Evolutionary conservation across 2,329 filamentous ascomycete genomes (phyloP).

Genomic region (Elsinoe batatas): DNA sequence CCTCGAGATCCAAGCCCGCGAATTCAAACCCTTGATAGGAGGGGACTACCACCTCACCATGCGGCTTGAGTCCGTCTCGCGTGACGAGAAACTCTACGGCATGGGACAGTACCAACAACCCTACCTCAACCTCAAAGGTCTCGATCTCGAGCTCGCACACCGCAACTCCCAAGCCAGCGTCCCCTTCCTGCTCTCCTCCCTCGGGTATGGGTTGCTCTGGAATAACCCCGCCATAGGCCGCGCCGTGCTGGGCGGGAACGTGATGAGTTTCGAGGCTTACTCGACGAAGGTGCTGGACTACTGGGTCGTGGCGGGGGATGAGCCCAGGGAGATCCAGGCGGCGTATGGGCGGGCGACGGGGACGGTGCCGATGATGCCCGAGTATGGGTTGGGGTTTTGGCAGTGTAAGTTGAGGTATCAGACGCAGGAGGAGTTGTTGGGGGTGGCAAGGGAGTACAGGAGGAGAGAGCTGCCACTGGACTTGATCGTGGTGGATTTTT

Average conservation of each 20-base stretch:
- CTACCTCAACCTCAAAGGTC: conserved; percentile 52
- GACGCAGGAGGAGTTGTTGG: conserved; percentile 53
- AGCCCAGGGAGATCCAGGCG: conserved; percentile 46
- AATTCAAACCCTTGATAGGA: conserved; percentile 46
- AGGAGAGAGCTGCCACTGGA: conserved; percentile 48
- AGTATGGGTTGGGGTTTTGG: conserved; percentile 59
- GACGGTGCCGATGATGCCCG: conserved; percentile 56
- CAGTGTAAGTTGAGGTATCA: conserved; percentile 58
- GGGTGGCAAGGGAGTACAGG: conserved; percentile 51
- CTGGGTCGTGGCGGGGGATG: conserved; percentile 52
- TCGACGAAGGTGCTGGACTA: conserved; percentile 52
- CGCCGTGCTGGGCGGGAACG: conserved; percentile 51
- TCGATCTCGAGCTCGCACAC: conserved; percentile 54
- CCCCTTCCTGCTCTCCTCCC: conserved; percentile 51
- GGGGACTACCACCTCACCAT: conserved; percentile 48
- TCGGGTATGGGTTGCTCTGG: conserved; percentile 56
- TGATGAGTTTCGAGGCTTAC: conserved; percentile 52
- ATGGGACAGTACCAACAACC: conserved; percentile 63
- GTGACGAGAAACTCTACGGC: conserved; percentile 53
- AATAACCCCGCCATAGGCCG: conserved; percentile 55
- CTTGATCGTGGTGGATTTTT: conserved; percentile 58
- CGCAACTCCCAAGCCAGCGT: conserved; percentile 58
- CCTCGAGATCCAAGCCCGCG: conserved; percentile 47
- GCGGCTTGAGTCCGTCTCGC: conserved; percentile 47
- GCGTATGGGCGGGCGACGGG: conserved; percentile 49